These are phyloP conservation scores for Forsythia suspensa DNA, from an alignment of 257 asterid species.

Conservation along the genomic window DNA sequence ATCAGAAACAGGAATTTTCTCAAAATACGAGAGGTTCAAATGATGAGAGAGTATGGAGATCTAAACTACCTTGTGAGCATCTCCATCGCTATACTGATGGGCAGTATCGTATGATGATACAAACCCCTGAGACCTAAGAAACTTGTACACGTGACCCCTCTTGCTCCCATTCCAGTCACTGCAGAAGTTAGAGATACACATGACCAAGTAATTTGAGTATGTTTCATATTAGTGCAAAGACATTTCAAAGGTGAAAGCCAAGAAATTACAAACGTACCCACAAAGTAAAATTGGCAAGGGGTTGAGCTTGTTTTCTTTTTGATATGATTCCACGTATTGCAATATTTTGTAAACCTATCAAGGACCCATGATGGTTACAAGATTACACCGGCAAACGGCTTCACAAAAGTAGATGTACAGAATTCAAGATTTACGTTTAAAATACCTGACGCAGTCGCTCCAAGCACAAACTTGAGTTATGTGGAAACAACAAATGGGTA, in stretches of 20 bases:
- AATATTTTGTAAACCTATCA: conserved; percentile 86
- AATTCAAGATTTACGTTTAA: not conserved
- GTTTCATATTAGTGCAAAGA: not conserved
- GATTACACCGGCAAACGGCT: not conserved
- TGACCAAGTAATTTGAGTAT: conserved; percentile 9
- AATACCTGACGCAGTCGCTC: conserved; percentile 95
- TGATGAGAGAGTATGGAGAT: conserved; percentile 1
- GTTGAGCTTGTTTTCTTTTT: conserved; percentile 77
- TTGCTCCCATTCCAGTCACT: conserved; percentile 99
- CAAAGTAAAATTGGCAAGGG: conserved; percentile 93
- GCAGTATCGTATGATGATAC: conserved; percentile 96
- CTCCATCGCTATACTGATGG: conserved; percentile 94
- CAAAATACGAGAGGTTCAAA: not conserved
- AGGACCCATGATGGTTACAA: conserved; percentile 11
- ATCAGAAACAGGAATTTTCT: conserved; percentile 27
- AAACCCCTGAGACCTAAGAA: conserved; percentile 95
- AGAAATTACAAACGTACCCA: conserved; percentile 52
- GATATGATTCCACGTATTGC: conserved; percentile 82
- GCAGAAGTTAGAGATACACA: conserved; percentile 23
- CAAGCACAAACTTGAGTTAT: conserved; percentile 83
- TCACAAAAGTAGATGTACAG: not conserved
- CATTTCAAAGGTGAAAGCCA: not conserved
- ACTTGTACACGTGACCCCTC: conserved; percentile 90
- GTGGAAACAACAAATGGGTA: conserved; percentile 94
- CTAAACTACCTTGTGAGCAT: conserved; percentile 80